These are phyloP conservation scores for Amanita muscaria DNA, from an alignment of 768 basidiomycete species.

Conservation along the genomic window DNA sequence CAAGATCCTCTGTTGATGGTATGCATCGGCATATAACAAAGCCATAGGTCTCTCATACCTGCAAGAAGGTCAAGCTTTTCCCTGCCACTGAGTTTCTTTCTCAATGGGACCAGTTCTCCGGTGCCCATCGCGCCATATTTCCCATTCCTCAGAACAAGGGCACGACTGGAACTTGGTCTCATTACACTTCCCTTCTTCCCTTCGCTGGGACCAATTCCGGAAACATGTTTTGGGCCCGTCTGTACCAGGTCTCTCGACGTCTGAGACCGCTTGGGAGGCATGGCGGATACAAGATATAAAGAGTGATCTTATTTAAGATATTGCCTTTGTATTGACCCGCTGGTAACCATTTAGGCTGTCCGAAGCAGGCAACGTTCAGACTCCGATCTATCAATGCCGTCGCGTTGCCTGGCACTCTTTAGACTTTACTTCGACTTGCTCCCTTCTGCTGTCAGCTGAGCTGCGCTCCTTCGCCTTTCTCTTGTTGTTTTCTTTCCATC, in stretches of 20 bases:
- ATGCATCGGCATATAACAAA: constrained; percentile 11
- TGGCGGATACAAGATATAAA: background rate
- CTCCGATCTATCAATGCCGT: background rate
- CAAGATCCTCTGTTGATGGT: constrained; percentile 52
- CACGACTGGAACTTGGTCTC: constrained; percentile 61
- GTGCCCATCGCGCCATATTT: constrained; percentile 66
- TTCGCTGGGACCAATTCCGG: constrained; percentile 11
- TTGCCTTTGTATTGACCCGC: too few relatives aligned
- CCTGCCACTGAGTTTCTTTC: constrained; percentile 57
- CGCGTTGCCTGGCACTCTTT: background rate
- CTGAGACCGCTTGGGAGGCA: background rate
- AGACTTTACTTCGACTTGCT: constrained; percentile 10
- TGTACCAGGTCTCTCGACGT: constrained; percentile 35
- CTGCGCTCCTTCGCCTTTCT: constrained; percentile 18
- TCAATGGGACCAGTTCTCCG: constrained; percentile 48
- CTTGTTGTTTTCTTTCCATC: constrained; percentile 18
- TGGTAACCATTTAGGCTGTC: too few relatives aligned
- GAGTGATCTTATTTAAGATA: background rate
- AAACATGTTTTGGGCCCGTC: constrained; percentile 9
- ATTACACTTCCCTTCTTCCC: constrained; percentile 40
- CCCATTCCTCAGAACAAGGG: constrained; percentile 65
- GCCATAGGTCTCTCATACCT: constrained; percentile 32
- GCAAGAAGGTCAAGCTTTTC: constrained; percentile 77
- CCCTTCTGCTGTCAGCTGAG: constrained; percentile 19
- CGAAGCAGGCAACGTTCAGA: constrained; percentile 2